Evolutionary conservation across 169 alveolate species (phyloP), one percentile per base, ranked within the genome.

Genomic region (Blepharisma undulans): DNA sequence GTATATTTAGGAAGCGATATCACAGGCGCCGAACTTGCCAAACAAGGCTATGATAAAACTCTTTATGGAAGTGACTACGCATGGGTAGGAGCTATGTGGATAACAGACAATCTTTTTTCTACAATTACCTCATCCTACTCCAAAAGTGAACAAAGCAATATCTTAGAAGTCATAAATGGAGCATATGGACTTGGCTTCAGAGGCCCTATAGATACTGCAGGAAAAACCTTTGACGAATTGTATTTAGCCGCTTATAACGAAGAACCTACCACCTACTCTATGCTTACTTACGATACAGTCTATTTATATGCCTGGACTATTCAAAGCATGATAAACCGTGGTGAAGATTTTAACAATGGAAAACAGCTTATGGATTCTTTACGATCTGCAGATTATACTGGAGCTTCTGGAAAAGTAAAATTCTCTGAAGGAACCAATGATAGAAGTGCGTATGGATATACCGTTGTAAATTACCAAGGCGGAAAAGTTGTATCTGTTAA

Each of bases 61-160:
- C 87, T 88, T n/a, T 76, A 72, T 88, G 92, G 92, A 61, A 76
- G 77, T 19, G 76, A 74, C 30, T 88, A 88, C 25, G n/a, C 78
- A 18, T 88, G 87, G 78, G 48, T 88, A 1, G 92, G 92, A 0
- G 76, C 87, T 4, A 88, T 88, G 92, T 88, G 92, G 87, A n/a
- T 88, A 21, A 33, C 27, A 32, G 66, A 27, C 22, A 22, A 33
- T 6, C 22, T 76, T 0, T n/a, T n/a, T 21, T 19, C 61, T 19
- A 10, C 14, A 8, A 66, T 86, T 2, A 48, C 16, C 29, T 25
- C 29, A 2, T n/a, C 48, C 8, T 71, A 36, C 14, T 84, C 33
- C 36, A 48, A 84, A 60, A 33, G 72, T 60, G 91, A 86, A 1
- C 27, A 86, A 72, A 36, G 72, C 29, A 32, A 86, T 71, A 88